Evolutionary conservation across 371 early-diverging fungal genomes (phyloP).

Genomic region (Polyrhizophydium stewartii): DNA sequence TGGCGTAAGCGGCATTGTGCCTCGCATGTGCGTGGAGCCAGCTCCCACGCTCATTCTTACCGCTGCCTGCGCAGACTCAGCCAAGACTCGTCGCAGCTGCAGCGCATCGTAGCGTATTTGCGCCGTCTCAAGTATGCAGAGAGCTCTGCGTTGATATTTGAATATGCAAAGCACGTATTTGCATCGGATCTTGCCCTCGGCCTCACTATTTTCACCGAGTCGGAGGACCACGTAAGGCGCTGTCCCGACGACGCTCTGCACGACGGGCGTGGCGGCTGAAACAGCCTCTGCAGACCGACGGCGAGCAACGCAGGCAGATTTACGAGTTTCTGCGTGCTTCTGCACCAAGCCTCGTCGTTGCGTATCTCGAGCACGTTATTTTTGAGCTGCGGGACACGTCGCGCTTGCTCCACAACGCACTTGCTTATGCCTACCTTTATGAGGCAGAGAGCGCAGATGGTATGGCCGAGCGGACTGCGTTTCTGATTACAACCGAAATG

Average conservation of each 20-base stretch:
- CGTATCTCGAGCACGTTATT: conserved; percentile 77
- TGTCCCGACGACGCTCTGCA: too few species aligned
- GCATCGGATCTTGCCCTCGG: conserved; percentile 48
- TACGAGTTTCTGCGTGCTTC: conserved; percentile 20
- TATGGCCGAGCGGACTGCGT: too few species aligned
- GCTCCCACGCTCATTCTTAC: too few species aligned
- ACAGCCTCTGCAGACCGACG: background rate
- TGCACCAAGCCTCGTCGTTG: conserved; percentile 50
- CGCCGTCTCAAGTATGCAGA: conserved; percentile 59
- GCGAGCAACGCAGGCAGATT: conserved; percentile 11
- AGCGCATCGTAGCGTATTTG: conserved; percentile 64
- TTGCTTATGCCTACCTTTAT: conserved; percentile 31
- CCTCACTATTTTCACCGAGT: conserved; percentile 71
- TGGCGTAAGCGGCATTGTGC: background rate
- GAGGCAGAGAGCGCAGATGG: too few species aligned
- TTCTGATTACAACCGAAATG: background rate
- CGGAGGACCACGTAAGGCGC: conserved; percentile 40
- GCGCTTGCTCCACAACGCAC: conserved; percentile 74
- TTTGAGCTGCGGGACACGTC: conserved; percentile 60
- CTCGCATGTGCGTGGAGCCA: too few species aligned
- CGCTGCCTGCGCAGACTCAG: too few species aligned
- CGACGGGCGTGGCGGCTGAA: too few species aligned
- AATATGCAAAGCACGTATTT: conserved; percentile 75
- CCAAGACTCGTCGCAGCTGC: background rate
- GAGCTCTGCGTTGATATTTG: conserved; percentile 75